phyloP scores from a whole-genome alignment of 192 early-diverging fungal genomes.

The Backusella tuberculispora region DNA sequence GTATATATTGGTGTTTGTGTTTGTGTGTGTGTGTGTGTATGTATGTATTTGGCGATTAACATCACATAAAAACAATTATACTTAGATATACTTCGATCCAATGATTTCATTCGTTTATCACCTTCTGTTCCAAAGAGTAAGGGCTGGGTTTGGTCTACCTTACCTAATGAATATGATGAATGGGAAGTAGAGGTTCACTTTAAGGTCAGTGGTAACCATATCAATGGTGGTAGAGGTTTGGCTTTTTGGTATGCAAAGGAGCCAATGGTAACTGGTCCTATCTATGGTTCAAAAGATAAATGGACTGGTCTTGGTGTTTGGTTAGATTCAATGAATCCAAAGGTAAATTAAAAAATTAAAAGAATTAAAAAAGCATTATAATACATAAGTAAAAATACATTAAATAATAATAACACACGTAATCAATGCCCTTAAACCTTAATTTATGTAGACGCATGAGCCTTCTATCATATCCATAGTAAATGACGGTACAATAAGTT shows the following conservation, averaged over 20 bases:
- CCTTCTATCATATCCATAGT: conserved; percentile 60
- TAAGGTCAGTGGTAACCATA: conserved; percentile 57
- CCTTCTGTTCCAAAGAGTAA: conserved; percentile 57
- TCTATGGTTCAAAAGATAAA: conserved; percentile 68
- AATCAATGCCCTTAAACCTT: conserved; percentile 12
- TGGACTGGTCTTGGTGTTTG: conserved; percentile 70
- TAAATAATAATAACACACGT: not conserved
- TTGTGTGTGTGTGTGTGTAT: no score
- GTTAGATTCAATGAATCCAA: conserved; percentile 62
- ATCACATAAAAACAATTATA: no score
- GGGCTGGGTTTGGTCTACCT: conserved; percentile 65
- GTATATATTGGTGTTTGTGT: not conserved
- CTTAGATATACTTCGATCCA: conserved; percentile 33
- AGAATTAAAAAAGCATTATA: not conserved
- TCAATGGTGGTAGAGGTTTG: conserved; percentile 72
- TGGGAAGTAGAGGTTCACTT: conserved; percentile 77
- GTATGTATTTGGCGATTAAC: no score
- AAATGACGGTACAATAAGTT: conserved; percentile 65
- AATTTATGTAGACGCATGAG: conserved; percentile 36
- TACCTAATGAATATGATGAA: conserved; percentile 64
- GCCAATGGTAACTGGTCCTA: conserved; percentile 50
- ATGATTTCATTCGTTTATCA: conserved; percentile 62
- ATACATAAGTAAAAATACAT: not conserved
- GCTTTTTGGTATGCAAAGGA: conserved; percentile 85
- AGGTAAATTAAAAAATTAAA: conserved; percentile 25